A percentile compares a stretch with the other conserved stretches of the same genome.
phyloP scores from a whole-genome alignment of 1,284 basidiomycete genomes.

The Mycena sp. region DNA sequence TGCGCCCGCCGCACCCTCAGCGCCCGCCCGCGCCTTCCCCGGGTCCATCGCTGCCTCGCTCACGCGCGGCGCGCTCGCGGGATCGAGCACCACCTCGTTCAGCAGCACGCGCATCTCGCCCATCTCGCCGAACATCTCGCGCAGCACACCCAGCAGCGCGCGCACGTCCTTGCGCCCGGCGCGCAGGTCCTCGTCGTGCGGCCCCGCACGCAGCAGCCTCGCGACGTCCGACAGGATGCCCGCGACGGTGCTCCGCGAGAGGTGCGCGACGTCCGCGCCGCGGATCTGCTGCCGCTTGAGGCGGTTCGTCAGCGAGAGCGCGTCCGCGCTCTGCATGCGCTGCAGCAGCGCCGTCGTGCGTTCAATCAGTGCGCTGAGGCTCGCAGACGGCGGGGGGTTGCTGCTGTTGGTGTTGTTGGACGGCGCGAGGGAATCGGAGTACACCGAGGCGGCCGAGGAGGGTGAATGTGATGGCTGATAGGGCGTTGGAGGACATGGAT shows the following conservation, averaged over 20 bases:
- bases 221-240: conserved; percentile 79
- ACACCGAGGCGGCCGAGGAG: conserved; percentile 24
- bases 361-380: conserved; percentile 75
- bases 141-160: conserved; percentile 84
- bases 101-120: conserved; percentile 84
- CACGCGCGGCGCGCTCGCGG: conserved; percentile 75
- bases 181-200: conserved; percentile 59
- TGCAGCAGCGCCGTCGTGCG: conserved; percentile 73
- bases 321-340: conserved; percentile 84
- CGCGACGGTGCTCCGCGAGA: conserved; percentile 87
- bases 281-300: conserved; percentile 92
- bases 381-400: conserved; percentile 56
- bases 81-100: conserved; percentile 93
- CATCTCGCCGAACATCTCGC: conserved; percentile 87
- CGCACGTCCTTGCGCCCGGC: conserved; percentile 81
- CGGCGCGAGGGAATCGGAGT: conserved; percentile 36
- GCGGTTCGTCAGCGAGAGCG: conserved; percentile 87
- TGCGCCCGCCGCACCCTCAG: conserved; percentile 36
- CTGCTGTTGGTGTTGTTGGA: conserved; percentile 28
- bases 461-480: conserved; percentile 34
- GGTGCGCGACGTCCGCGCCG: conserved; percentile 86
- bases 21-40: conserved; percentile 50
- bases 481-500: conserved; percentile 46
- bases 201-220: conserved; percentile 17
- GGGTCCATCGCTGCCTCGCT: conserved; percentile 79